Evolutionary conservation across 768 basidiomycete species (phyloP), one percentile per base, ranked within the genome.

Genomic region (Mycena filopes): DNA sequence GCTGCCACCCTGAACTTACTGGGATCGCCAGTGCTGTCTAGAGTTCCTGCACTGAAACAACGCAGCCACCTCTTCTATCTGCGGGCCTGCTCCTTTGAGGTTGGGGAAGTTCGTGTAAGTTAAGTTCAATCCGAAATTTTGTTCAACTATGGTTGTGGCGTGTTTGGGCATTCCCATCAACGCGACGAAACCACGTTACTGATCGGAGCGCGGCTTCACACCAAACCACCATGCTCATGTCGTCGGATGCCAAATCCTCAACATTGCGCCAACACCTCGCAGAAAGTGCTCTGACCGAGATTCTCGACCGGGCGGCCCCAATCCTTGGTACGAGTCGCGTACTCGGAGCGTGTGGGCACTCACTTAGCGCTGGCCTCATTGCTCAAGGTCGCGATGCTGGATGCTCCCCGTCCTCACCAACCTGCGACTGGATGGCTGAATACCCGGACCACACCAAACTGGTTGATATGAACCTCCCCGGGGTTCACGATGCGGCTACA

Each of bases 401-500:
- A 9, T 81, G 79, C 61, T 73, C 76, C 1, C 75, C 72, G 55
- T 61, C 66, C 18, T 71, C 75, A 6, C 76, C 75, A 45, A 82
- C 80, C 1, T 81, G 77, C 68, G 70, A 84, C 61, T 83, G 83
- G 84, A 84, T 85, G 84, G 76, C 81, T 9, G 77, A 73, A 29
- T 59, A 83, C 38, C 71, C 79, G 3, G 84, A 85, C 66, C 76
- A 68, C 42, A 85, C 81, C 1, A 73, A 71, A 57, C 70, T 86
- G 1, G 81, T 82, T 11, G 79, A 81, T 42, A 82, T 85, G 81
- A 85, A 84, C 66, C 66, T 86, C n/a, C 85, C 84, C 13, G 85
- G 84, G 29, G 83, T 82, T 3, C 84, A 86, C 63, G 85, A 86
- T 71, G 76, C 83, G 0, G 75, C 81, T 1, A 85, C 85, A 13